Evolutionary conservation across 2,329 filamentous ascomycete species (phyloP), one percentile per base, ranked within the genome.

Genomic region (Epichloe sylvatica): DNA sequence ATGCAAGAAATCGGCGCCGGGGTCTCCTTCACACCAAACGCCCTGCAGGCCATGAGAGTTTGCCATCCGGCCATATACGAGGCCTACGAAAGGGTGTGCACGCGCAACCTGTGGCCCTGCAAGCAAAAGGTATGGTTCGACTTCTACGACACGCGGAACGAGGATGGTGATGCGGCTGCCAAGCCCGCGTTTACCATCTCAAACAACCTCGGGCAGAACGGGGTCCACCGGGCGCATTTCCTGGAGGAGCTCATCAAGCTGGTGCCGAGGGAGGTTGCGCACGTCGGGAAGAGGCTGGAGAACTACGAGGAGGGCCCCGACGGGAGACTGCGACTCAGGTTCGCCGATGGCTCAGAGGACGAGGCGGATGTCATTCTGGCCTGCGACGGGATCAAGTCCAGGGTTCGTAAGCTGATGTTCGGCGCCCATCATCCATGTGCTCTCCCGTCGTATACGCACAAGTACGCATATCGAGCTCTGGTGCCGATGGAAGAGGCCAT

Each of bases 361-460:
- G 30, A 33, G 23, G 41, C 47, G 3, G 66, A 69, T 25, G 67
- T 62, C 0, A 49, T 81, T 0, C 65, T 84, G 43, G 80, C 77
- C 0, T 81, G 78, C 54, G 81, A 84, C 59, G 81, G 81, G 0
- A 81, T 84, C 57, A 82, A 82, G 59, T 78, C 75, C 8, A 64
- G 66, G 15, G 70, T 75, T 1, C 63, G 78, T 1, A 59, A 71
- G 33, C 58, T 75, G 6, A 61, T 82, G 8, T 62, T 80, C 0
- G 74, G 72, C 0, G 56, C 64, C 1, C 56, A 63, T 15, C 51
- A 62, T 61, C 68, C 48, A 57, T 70, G 25, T 45, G 67, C 47
- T 57, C 72, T 1, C 55, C 67, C 64, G 0, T 52, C 57, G 0
- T 83, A 76, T 52, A 72, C 71, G 0, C 70, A 74, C 19, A 78